These are phyloP conservation scores for Emydomyces testavorans DNA, from an alignment of 2,329 filamentous ascomycete species.

Conservation along the genomic window DNA sequence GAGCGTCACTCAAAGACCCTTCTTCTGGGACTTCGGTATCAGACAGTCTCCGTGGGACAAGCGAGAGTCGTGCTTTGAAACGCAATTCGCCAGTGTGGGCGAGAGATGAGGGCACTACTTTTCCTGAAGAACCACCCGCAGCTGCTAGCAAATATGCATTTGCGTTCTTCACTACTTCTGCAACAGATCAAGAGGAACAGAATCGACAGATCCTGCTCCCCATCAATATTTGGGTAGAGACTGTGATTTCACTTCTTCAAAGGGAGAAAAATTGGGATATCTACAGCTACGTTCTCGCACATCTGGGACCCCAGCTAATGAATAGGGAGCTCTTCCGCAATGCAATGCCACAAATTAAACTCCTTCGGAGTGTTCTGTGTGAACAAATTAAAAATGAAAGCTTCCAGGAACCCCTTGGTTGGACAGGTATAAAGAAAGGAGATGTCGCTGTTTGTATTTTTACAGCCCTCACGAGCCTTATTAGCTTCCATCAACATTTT, in stretches of 20 bases:
- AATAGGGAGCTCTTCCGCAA: conserved; percentile 77
- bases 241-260: conserved; percentile 60
- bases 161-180: conserved; percentile 32
- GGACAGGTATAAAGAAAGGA: conserved; percentile 70
- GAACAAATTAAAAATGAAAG: conserved; percentile 67
- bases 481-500: conserved; percentile 83
- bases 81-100: conserved; percentile 44
- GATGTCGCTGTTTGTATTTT: conserved; percentile 85
- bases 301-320: conserved; percentile 74
- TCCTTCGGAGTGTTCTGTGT: conserved; percentile 64
- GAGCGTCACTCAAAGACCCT: conserved; percentile 25
- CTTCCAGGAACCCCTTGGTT: conserved; percentile 68
- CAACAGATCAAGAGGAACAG: conserved; percentile 25
- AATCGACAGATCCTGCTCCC: conserved; percentile 39
- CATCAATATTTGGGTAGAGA: conserved; percentile 62
- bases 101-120: conserved; percentile 42
- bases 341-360: conserved; percentile 61
- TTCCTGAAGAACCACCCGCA: conserved; percentile 43
- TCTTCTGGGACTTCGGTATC: conserved; percentile 23
- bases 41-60: conserved; percentile 26
- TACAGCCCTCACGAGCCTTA: conserved; percentile 71
- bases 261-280: conserved; percentile 77
- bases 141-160: conserved; percentile 42
- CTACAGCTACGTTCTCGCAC: conserved; percentile 79
- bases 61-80: conserved; percentile 26